phyloP scores from a whole-genome alignment of 2,329 filamentous ascomycete genomes.

The Curvularia eragrostidis region DNA sequence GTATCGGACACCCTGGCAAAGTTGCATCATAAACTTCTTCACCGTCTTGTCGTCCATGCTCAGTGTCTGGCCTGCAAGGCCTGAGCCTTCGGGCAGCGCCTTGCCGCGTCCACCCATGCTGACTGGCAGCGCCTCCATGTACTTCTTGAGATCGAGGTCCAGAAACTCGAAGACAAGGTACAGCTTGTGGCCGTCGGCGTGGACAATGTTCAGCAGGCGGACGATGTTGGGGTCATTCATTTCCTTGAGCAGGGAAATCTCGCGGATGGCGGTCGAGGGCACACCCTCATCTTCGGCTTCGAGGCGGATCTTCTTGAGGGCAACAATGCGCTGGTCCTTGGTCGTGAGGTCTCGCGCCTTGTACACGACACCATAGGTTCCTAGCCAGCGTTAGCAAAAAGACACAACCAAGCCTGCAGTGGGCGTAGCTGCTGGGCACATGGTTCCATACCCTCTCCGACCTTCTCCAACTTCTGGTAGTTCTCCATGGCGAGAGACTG shows the following conservation, averaged over 20 bases:
- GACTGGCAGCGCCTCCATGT: conserved; percentile 89
- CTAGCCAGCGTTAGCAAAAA: conserved; percentile 55
- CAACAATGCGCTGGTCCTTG: conserved; percentile 79
- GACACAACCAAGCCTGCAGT: background rate
- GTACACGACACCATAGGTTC: conserved; percentile 95
- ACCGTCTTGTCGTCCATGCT: conserved; percentile 81
- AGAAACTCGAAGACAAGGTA: conserved; percentile 94
- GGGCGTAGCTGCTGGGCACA: background rate
- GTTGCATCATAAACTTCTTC: conserved; percentile 91
- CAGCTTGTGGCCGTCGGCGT: conserved; percentile 92
- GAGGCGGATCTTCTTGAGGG: conserved; percentile 92
- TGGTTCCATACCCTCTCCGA: conserved; percentile 78
- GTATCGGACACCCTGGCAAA: conserved; percentile 83
- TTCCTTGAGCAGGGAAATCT: conserved; percentile 93
- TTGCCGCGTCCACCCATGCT: conserved; percentile 85
- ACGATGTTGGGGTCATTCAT: conserved; percentile 94
- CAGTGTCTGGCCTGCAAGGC: conserved; percentile 67
- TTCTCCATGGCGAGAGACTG: conserved; percentile 74
- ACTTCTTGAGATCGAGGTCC: conserved; percentile 91
- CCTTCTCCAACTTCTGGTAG: conserved; percentile 96
- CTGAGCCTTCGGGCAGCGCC: conserved; percentile 79
- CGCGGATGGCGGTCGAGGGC: conserved; percentile 89
- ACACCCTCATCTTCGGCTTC: conserved; percentile 95
- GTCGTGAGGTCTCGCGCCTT: conserved; percentile 87
- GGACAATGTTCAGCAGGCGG: conserved; percentile 86